Base-by-base conservation (phyloP, 1,284 basidiomycete genomes). In the Grifola frondosa region DNA sequence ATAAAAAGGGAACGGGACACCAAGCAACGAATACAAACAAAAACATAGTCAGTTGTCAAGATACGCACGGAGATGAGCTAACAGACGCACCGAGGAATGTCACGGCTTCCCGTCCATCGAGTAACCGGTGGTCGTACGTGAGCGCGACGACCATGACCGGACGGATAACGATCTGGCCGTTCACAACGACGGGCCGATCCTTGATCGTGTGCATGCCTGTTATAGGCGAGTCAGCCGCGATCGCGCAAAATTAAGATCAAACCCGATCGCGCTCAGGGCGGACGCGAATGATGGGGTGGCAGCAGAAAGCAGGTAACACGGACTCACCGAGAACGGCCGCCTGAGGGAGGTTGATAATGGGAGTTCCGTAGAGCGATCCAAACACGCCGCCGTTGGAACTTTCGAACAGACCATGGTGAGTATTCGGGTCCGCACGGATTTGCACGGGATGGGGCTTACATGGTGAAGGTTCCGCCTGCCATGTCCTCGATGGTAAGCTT, bases 331-430 rank as follows among this genome's bases (percentile, higher is more conserved):
- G 79, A 16, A 98, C 95, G 45, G 94, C 96, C 31, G 92, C 75
- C 67, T 98, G 96, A 16, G 96, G 96, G 44, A 96, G 74, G 77
- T 98, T 99, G 73, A 99, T 95, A 66, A 94, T 95, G 38, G 96
- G 96, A 26, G 96, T 99, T 39, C 96, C 96, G 64, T 88, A 97
- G 36, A 98, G 75, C 41, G 93, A 97, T 43, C 96, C 96, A 61
- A 99, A 99, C 63, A 99, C 96, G 60, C 96, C 97, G 37, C 97
- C 97, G 66, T 99, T 99, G 42, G 96, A 98, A 68, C 90, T 91
- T 50, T 9, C 35, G 32, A 28, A 37, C 13, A 21, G 5, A 25
- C 12, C 22, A 37, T 21, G 36, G 47, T 49, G 17, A 42, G n/a
- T n/a, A n/a, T n/a, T n/a, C n/a, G 30, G 16, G 32, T 35, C 30